These are phyloP conservation scores for Kodamaea arcana DNA, from an alignment of 1,139 yeast species.

Conservation along the genomic window DNA sequence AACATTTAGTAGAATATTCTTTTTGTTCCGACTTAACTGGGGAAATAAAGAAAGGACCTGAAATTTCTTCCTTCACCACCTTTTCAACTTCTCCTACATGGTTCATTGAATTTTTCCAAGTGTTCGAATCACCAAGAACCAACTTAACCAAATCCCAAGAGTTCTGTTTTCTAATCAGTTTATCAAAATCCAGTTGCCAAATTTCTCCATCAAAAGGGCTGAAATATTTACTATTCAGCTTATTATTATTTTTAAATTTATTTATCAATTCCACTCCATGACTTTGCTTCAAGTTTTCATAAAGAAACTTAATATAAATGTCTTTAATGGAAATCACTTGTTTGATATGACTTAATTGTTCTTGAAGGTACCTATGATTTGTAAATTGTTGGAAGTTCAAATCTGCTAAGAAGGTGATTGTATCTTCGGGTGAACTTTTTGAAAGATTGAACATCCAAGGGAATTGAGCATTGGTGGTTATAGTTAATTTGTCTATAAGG, in stretches of 20 bases:
- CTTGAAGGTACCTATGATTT: slow-evolving; percentile 19
- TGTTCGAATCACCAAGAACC: slow-evolving; percentile 5
- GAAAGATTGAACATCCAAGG: slow-evolving; percentile 24
- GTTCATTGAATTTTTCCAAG: slow-evolving; percentile 7
- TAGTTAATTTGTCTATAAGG: not conserved
- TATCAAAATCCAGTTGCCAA: slow-evolving; percentile 15
- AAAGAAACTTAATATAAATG: slow-evolving; percentile 29
- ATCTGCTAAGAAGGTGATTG: slow-evolving; percentile 17
- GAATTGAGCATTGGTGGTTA: slow-evolving; percentile 7
- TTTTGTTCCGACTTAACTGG: slow-evolving; percentile 7
- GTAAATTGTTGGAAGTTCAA: slow-evolving; percentile 23
- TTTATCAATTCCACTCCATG: slow-evolving; percentile 34
- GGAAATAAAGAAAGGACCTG: slow-evolving; percentile 9
- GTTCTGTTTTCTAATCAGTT: not conserved
- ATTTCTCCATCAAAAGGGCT: slow-evolving; percentile 13
- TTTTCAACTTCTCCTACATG: slow-evolving; percentile 1
- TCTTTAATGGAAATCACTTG: slow-evolving; percentile 28
- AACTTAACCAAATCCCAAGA: slow-evolving; percentile 3
- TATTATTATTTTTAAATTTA: slow-evolving; percentile 22
- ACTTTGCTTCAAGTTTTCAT: slow-evolving; percentile 34
- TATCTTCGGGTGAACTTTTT: slow-evolving; percentile 6
- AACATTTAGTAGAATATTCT: too few relatives aligned
- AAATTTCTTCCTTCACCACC: slow-evolving; percentile 3
- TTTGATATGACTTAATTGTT: slow-evolving; percentile 21
- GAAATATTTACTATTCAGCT: slow-evolving; percentile 11